A percentile compares a stretch with the other conserved stretches of the same genome.
phyloP scores from a whole-genome alignment of 306 rosid genomes.

The Betula pendula region DNA sequence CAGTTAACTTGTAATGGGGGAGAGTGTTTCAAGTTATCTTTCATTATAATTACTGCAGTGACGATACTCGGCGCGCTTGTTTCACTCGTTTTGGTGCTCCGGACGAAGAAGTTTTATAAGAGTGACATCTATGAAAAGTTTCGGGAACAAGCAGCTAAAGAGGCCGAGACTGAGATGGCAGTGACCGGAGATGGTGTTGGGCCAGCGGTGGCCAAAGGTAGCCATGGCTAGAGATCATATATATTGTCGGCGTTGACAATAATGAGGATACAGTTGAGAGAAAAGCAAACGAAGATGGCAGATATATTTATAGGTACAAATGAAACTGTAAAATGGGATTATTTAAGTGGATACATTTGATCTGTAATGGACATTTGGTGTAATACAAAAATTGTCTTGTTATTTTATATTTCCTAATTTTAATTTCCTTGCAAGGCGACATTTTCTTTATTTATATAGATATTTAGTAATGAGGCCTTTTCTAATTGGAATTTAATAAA shows the following conservation, averaged over 20 bases:
- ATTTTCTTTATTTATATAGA: too few relatives aligned
- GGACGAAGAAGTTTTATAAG: slow-evolving; percentile 28
- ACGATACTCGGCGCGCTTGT: slow-evolving; percentile 39
- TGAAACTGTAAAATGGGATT: too few relatives aligned
- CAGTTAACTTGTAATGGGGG: slow-evolving; percentile 42
- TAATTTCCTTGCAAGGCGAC: too few relatives aligned
- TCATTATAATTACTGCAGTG: slow-evolving; percentile 37
- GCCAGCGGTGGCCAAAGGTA: not conserved
- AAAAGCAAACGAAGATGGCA: not conserved
- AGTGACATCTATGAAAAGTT: slow-evolving; percentile 50
- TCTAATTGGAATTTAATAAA: too few relatives aligned
- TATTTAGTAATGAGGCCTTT: too few relatives aligned
- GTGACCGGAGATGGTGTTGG: not conserved
- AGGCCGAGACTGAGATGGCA: slow-evolving; percentile 9
- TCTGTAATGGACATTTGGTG: not conserved
- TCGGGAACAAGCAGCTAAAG: slow-evolving; percentile 23
- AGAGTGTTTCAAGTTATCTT: slow-evolving; percentile 38
- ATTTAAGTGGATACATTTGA: too few relatives aligned
- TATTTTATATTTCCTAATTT: not conserved
- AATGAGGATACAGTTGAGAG: not conserved
- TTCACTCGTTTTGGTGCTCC: slow-evolving; percentile 37
- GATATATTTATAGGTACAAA: too few relatives aligned
- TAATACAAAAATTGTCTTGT: too few relatives aligned
- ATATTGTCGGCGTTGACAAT: too few relatives aligned
- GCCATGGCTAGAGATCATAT: too few relatives aligned